Conservation (phyloP, 106 monocot genomes). For the Xerophyta viscosa region DNA sequence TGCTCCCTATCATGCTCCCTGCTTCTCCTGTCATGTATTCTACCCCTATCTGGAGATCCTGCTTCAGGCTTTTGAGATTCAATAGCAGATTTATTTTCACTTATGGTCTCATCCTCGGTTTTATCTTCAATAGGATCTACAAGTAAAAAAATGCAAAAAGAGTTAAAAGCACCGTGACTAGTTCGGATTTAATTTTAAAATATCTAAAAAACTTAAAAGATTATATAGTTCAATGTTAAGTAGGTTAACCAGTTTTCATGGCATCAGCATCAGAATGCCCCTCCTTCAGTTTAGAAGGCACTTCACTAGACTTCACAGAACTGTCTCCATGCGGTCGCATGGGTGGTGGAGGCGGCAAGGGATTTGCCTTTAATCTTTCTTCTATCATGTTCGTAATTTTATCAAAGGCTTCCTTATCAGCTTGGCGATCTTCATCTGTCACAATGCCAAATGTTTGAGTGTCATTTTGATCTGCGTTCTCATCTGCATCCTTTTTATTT, state of each 20-base stretch:
- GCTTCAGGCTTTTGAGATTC: slow-evolving; percentile 58
- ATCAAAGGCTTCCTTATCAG: slow-evolving; percentile 70
- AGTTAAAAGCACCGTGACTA: no score
- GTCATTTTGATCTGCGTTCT: slow-evolving; percentile 52
- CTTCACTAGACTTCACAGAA: slow-evolving; percentile 41
- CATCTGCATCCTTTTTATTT: slow-evolving; percentile 30
- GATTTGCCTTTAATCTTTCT: slow-evolving; percentile 69
- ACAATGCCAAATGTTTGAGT: slow-evolving; percentile 79
- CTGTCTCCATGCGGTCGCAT: slow-evolving; percentile 21
- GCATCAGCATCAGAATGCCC: slow-evolving; percentile 54
- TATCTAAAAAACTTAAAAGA: no score
- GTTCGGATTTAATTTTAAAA: no score
- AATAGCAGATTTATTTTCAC: slow-evolving; percentile 34
- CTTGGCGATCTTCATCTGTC: slow-evolving; percentile 67
- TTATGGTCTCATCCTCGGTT: slow-evolving; percentile 63
- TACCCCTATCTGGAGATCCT: slow-evolving; percentile 52
- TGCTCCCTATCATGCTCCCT: slow-evolving; percentile 68
- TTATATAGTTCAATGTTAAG: no score
- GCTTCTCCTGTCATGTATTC: slow-evolving; percentile 48
- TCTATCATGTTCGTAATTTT: slow-evolving; percentile 72
- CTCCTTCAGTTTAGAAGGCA: slow-evolving; percentile 54
- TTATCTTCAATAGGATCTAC: slow-evolving; percentile 52
- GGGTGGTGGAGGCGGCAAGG: slow-evolving; percentile 71
- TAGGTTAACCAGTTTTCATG: slow-evolving; percentile 41
- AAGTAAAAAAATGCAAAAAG: background rate